Evolutionary conservation across 139 green algal genomes (phyloP).

Genomic region (Nannochloris sp.): DNA sequence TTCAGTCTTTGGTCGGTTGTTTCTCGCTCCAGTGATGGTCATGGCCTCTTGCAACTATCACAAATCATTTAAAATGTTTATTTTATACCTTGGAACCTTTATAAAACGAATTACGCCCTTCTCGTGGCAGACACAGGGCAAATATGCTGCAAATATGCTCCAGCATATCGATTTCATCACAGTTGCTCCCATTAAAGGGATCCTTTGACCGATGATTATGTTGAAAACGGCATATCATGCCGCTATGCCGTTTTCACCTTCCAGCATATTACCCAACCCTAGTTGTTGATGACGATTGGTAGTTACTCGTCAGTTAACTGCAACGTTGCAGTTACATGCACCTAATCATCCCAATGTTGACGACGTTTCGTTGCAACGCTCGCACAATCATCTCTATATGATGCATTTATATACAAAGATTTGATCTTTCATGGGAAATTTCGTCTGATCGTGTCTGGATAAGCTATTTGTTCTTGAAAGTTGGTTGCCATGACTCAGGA

Average conservation of each 20-base stretch:
- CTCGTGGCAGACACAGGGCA: neutral
- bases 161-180: neutral
- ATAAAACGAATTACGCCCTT: constrained; percentile 1
- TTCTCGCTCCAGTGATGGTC: constrained; percentile 2
- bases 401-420: no score
- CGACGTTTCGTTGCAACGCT: no score
- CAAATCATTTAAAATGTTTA: neutral
- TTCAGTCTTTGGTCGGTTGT: neutral
- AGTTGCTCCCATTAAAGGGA: neutral
- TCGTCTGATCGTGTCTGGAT: no score
- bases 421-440: no score
- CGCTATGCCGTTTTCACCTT: constrained; percentile 1
- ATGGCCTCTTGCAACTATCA: neutral
- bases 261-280: constrained; percentile 1
- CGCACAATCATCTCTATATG: no score
- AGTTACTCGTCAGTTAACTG: no score
- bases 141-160: constrained; percentile 3
- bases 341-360: no score
- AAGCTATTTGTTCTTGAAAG: neutral
- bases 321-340: no score
- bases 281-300: no score
- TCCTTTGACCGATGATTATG: neutral
- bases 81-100: neutral
- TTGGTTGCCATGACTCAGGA: no score
- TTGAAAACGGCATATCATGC: constrained; percentile 3